These are phyloP conservation scores for Rosellinia necatrix DNA, from an alignment of 2,329 filamentous ascomycete species.

Conservation along the genomic window DNA sequence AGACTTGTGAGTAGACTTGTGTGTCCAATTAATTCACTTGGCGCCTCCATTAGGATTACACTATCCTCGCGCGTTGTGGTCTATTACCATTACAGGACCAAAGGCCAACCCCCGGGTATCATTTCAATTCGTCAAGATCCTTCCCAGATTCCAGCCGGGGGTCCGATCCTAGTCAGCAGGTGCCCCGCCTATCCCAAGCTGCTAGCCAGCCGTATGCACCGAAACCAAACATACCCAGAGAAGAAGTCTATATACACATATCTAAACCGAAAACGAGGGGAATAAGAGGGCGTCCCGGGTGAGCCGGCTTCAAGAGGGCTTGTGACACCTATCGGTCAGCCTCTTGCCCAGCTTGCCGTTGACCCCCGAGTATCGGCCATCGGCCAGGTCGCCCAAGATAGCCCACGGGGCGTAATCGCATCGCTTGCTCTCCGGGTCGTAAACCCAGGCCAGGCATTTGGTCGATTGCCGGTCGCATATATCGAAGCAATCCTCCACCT, in stretches of 20 bases:
- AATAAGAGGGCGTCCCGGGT: neutral
- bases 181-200: slow-evolving; percentile 5
- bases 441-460: slow-evolving; percentile 58
- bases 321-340: slow-evolving; percentile 34
- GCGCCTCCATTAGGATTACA: slow-evolving; percentile 27
- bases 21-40: no score
- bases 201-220: slow-evolving; percentile 28
- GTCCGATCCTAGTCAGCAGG: slow-evolving; percentile 16
- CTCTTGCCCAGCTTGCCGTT: slow-evolving; percentile 41
- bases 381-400: slow-evolving; percentile 47
- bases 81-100: slow-evolving; percentile 36
- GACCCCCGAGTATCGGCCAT: slow-evolving; percentile 46
- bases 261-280: slow-evolving; percentile 15
- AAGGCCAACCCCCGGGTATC: slow-evolving; percentile 37
- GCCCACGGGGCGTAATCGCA: slow-evolving; percentile 57
- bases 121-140: slow-evolving; percentile 33
- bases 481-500: slow-evolving; percentile 49
- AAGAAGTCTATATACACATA: slow-evolving; percentile 22
- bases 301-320: slow-evolving; percentile 22
- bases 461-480: slow-evolving; percentile 47
- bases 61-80: slow-evolving; percentile 23
- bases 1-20: no score
- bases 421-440: slow-evolving; percentile 45
- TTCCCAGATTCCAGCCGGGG: slow-evolving; percentile 28
- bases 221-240: slow-evolving; percentile 19